A percentile compares a stretch with the other conserved stretches of the same genome.
Evolutionary conservation across 176 grass and related monocot genomes (phyloP).

Genomic region (Eragrostis nindensis): DNA sequence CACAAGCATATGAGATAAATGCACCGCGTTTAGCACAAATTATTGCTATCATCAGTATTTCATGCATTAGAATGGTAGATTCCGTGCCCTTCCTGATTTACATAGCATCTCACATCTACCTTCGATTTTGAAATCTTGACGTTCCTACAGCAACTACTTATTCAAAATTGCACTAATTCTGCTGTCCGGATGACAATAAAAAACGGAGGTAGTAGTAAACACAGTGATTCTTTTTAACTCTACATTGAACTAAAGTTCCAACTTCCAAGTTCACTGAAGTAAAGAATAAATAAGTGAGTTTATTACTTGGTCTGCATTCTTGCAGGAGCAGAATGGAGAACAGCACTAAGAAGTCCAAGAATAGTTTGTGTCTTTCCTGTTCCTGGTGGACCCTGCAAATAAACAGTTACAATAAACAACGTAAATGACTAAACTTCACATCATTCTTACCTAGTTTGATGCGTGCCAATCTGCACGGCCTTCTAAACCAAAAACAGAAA

Average conservation of each 20-base stretch:
- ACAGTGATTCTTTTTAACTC: background rate
- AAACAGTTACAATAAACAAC: conserved; percentile 20
- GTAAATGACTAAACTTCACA: background rate
- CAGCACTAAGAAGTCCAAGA: conserved; percentile 94
- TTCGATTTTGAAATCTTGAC: too few relatives aligned
- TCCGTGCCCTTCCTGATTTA: too few relatives aligned
- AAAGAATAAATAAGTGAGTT: conserved; percentile 21
- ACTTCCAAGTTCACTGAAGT: conserved; percentile 16
- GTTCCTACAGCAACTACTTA: too few relatives aligned
- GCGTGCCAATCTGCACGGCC: conserved; percentile 16
- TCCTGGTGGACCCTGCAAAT: conserved; percentile 86
- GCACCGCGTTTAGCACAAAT: conserved; percentile 20
- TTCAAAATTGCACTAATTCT: too few relatives aligned
- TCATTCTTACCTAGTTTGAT: conserved; percentile 2
- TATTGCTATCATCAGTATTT: conserved; percentile 19
- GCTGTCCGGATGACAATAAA: too few relatives aligned
- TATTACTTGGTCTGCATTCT: conserved; percentile 86
- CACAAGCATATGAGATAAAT: conserved; percentile 38
- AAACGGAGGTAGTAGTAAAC: background rate
- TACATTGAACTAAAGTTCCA: background rate
- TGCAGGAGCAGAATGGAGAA: conserved; percentile 93
- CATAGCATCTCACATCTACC: too few relatives aligned
- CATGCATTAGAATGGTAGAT: too few relatives aligned
- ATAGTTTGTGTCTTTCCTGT: conserved; percentile 99
- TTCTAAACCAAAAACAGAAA: conserved; percentile 24